Conservation (phyloP, 345 rosid genomes). For the Cardamine resedifolia region DNA sequence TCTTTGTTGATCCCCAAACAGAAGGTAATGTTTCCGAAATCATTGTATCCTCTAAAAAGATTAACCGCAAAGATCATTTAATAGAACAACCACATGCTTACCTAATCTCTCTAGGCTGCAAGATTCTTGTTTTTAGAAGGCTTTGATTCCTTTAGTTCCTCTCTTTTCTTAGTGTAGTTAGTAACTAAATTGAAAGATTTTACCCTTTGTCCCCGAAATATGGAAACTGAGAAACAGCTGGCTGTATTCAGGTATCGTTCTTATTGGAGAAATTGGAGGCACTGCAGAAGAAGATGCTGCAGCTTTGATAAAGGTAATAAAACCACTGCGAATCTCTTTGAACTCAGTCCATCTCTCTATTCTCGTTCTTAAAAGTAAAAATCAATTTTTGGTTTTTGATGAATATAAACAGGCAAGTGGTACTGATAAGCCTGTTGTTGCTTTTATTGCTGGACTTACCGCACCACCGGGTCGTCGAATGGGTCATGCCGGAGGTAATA, state of each 20-base stretch:
- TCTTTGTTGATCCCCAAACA: conserved; percentile 88
- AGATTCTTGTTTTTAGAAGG: conserved; percentile 9
- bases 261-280: conserved; percentile 98
- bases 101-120: background rate
- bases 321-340: conserved; percentile 3
- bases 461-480: conserved; percentile 99
- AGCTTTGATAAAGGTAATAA: conserved; percentile 70
- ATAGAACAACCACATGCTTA: background rate
- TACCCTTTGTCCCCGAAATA: background rate
- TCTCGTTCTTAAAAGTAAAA: background rate
- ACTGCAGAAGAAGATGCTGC: conserved; percentile 99
- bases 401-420: conserved; percentile 77
- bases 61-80: background rate
- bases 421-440: conserved; percentile 94
- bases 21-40: conserved; percentile 58
- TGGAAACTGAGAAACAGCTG: conserved; percentile 24
- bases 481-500: conserved; percentile 99
- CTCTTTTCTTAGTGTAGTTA: background rate
- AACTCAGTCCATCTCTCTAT: conserved; percentile 7
- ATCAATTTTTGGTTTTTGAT: conserved; percentile 4
- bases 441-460: conserved; percentile 98
- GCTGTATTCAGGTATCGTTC: conserved; percentile 65
- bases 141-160: background rate
- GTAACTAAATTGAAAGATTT: conserved; percentile 6
- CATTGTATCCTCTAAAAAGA: background rate